These are phyloP conservation scores for Phytopythium aichiense DNA, from an alignment of 352 stramenopile genomes.

Conservation along the genomic window DNA sequence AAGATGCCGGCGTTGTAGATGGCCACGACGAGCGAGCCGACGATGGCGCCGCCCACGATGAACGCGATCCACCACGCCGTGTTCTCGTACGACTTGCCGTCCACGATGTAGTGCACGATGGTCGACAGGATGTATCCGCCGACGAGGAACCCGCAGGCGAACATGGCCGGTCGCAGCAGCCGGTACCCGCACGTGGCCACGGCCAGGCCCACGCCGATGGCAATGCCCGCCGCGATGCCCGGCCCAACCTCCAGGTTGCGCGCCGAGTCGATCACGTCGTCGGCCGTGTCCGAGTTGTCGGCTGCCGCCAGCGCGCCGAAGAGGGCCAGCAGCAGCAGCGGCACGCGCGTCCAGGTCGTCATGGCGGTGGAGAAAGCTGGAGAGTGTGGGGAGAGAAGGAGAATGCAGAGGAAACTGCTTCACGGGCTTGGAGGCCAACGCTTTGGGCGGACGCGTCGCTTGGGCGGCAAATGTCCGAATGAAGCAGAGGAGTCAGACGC, in stretches of 20 bases:
- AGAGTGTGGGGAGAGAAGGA: conserved; percentile 14
- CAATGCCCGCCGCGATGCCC: conserved; percentile 31
- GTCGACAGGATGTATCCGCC: conserved; percentile 43
- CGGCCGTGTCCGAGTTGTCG: conserved; percentile 17
- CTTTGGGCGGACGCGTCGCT: background rate
- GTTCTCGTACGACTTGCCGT: conserved; percentile 37
- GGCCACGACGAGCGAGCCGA: conserved; percentile 44
- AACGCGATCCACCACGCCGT: conserved; percentile 52
- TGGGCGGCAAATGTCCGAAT: background rate
- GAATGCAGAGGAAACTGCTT: background rate
- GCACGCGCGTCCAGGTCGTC: background rate
- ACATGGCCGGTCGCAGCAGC: conserved; percentile 56
- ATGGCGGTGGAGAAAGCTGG: background rate
- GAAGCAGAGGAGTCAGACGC: background rate
- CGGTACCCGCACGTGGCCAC: conserved; percentile 44
- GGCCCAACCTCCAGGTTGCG: conserved; percentile 26
- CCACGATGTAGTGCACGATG: conserved; percentile 35
- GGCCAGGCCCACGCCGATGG: conserved; percentile 31
- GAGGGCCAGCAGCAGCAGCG: conserved; percentile 17
- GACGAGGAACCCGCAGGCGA: conserved; percentile 54
- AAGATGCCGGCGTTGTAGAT: conserved; percentile 54
- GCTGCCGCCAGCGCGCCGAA: conserved; percentile 4
- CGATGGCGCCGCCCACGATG: conserved; percentile 36
- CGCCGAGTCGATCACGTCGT: conserved; percentile 12
- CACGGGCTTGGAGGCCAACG: background rate